Evolutionary conservation across 2,329 filamentous ascomycete genomes (phyloP), one percentile per base, ranked within the genome.

Genomic region (Hyphodiscus sp.): DNA sequence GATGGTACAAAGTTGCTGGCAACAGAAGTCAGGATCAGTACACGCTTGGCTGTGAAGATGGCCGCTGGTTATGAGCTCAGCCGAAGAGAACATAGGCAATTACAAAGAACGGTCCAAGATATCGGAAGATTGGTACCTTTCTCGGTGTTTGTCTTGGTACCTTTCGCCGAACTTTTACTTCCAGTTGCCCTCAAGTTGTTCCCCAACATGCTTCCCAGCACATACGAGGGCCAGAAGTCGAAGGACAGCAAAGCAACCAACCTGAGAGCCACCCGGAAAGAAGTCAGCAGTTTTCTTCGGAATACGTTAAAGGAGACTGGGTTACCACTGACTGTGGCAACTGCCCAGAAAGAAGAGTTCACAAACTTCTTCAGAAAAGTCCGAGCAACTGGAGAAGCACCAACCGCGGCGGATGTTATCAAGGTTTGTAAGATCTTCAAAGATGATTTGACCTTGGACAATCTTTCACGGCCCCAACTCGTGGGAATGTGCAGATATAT

Each of bases 361-460:
- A 81, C 87, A 56, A 89, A 92, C 66, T 99, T 99, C 74, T 99
- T 99, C 85, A 87, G 89, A 69, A 99, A 99, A 77, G 82, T 97
- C 58, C 81, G 94, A 51, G 85, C 89, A 18, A 96, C 92, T 1
- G 94, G 92, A 59, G 92, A 97, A 75, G 79, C 86, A 45, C 94
- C 94, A 1, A 94, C 89, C 4, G 81, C 85, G 51, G 81, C 91
- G 61, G 94, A 99, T 68, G 90, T 99, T 59, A 95, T 99, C 77
- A 96, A 94, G 74, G 92, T 99, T 59, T 97, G 94, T 83, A 95
- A 96, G 79, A 87, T 95, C 60, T 99, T 99, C 82, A 95, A 94
- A 71, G 94, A 99, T 69, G 94, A 99, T 70, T 70, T 99, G 65
- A 99, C 94, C 0, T 79, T 99, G 30, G 94, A 99, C 82, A 99